phyloP scores from a whole-genome alignment of 1,139 yeast species.

The Blastobotrys arbuscula region DNA sequence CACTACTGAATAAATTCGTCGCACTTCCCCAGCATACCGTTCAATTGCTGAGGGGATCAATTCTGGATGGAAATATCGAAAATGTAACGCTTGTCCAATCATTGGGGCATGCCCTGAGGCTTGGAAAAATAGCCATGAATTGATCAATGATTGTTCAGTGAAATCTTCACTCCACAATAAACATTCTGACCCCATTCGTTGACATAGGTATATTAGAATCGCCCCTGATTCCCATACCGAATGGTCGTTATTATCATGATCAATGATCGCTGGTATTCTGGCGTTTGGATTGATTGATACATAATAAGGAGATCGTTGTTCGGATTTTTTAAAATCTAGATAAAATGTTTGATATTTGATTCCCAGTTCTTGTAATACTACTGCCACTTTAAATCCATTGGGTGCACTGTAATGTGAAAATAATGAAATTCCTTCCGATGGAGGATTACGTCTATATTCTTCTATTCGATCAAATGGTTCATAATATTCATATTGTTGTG shows the following conservation, averaged over 20 bases:
- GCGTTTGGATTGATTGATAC: slow-evolving; percentile 91
- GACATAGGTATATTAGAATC: slow-evolving; percentile 65
- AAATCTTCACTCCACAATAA: slow-evolving; percentile 75
- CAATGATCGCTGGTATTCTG: slow-evolving; percentile 88
- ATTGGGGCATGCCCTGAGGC: slow-evolving; percentile 97
- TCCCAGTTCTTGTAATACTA: slow-evolving; percentile 77
- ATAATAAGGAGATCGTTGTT: slow-evolving; percentile 90
- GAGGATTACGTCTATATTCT: slow-evolving; percentile 70
- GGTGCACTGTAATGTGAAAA: slow-evolving; percentile 88
- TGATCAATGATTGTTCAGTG: slow-evolving; percentile 79
- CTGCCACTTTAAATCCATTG: slow-evolving; percentile 94
- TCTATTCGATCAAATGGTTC: slow-evolving; percentile 47
- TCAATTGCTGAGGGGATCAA: slow-evolving; percentile 86
- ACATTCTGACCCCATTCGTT: slow-evolving; percentile 63
- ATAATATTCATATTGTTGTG: slow-evolving; percentile 5
- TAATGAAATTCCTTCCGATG: slow-evolving; percentile 77
- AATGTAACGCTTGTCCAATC: slow-evolving; percentile 96
- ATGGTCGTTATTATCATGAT: slow-evolving; percentile 72
- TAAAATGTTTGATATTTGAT: slow-evolving; percentile 76
- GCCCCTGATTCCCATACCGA: slow-evolving; percentile 96
- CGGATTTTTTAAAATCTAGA: slow-evolving; percentile 81
- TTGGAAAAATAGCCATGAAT: slow-evolving; percentile 89
- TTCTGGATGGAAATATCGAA: slow-evolving; percentile 82
- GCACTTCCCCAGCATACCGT: slow-evolving; percentile 86
- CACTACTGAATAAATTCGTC: slow-evolving; percentile 88